Conservation (phyloP, 768 basidiomycete species). For the Lentinula edodes region DNA sequence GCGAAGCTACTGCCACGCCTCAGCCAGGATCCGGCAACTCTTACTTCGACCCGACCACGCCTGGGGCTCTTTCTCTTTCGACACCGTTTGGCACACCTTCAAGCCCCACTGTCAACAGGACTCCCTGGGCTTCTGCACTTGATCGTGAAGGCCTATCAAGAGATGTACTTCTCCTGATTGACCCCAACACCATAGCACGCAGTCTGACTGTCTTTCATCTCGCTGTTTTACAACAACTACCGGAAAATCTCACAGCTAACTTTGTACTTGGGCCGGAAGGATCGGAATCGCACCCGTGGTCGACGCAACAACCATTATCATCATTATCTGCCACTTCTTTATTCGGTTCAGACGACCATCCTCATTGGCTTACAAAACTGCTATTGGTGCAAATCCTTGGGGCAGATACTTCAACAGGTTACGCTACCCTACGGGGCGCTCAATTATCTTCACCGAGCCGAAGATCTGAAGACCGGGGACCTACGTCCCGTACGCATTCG, state of each 20-base stretch:
- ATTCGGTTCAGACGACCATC: conserved; percentile 63
- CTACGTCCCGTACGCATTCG: conserved; percentile 53
- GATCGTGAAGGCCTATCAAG: conserved; percentile 64
- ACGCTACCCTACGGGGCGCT: conserved; percentile 11
- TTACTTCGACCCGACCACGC: not conserved
- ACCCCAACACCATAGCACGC: conserved; percentile 53
- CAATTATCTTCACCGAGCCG: conserved; percentile 22
- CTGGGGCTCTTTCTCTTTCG: conserved; percentile 13
- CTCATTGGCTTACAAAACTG: conserved; percentile 79
- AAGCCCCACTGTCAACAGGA: conserved; percentile 15
- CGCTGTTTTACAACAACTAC: conserved; percentile 42
- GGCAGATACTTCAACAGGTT: conserved; percentile 40
- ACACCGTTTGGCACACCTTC: conserved; percentile 19
- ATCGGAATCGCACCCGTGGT: conserved; percentile 6
- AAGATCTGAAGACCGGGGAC: conserved; percentile 27
- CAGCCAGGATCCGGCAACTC: no score
- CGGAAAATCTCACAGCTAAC: conserved; percentile 46
- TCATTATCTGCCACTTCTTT: conserved; percentile 24
- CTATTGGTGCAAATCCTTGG: conserved; percentile 68
- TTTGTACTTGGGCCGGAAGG: conserved; percentile 31
- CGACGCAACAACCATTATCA: not conserved
- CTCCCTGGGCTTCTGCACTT: conserved; percentile 44
- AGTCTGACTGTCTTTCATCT: conserved; percentile 63
- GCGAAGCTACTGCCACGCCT: conserved; percentile 6
- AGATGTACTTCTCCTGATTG: conserved; percentile 58